Conservation (phyloP, 495 filamentous ascomycete species). For the Penicillium tannophilum region DNA sequence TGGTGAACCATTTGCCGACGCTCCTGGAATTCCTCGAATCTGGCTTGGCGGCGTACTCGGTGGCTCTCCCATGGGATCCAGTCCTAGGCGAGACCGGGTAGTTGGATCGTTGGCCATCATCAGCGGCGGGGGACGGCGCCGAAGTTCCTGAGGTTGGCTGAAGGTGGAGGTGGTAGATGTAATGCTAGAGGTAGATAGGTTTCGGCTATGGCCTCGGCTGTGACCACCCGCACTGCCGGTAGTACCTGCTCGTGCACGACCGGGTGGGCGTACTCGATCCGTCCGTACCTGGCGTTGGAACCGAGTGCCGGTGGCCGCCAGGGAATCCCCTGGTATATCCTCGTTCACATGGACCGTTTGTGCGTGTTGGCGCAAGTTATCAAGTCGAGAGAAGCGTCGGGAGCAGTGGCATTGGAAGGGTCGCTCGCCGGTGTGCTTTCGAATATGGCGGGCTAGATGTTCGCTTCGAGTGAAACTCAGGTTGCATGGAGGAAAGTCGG, state of each 20-base stretch:
- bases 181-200: constrained; percentile 85
- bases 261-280: constrained; percentile 72
- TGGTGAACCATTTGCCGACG: constrained; percentile 69
- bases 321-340: constrained; percentile 89
- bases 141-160: constrained; percentile 59
- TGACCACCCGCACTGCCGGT: constrained; percentile 66
- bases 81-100: constrained; percentile 56
- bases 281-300: constrained; percentile 95
- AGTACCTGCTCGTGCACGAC: constrained; percentile 74
- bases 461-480: constrained; percentile 96
- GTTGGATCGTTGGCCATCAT: constrained; percentile 76
- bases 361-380: constrained; percentile 95
- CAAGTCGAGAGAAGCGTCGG: constrained; percentile 91
- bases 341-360: constrained; percentile 98
- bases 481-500: constrained; percentile 93
- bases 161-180: constrained; percentile 73
- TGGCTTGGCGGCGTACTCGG: constrained; percentile 52
- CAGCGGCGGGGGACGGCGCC: constrained; percentile 76
- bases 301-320: constrained; percentile 89
- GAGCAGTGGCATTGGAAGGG: constrained; percentile 98
- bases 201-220: constrained; percentile 75
- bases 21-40: constrained; percentile 42
- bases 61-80: constrained; percentile 60
- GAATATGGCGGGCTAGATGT: constrained; percentile 91
- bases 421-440: constrained; percentile 97